Evolutionary conservation across 1,284 basidiomycete species (phyloP), one percentile per base, ranked within the genome.

Genomic region (Ceratobasidium sp.): DNA sequence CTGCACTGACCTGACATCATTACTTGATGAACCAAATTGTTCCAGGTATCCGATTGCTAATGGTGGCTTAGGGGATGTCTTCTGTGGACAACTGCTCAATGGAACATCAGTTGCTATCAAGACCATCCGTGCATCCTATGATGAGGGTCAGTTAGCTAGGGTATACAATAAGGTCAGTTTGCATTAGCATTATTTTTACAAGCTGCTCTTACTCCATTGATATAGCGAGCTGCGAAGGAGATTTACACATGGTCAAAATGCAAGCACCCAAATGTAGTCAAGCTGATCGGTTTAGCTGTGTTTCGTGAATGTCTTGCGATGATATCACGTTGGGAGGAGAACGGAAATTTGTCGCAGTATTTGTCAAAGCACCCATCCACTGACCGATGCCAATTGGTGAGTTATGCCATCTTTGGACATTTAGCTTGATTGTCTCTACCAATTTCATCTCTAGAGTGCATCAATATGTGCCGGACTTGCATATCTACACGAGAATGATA

Each of bases 1-100:
- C 88, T 62, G 59, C 42, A 16, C 1, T 7, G 29, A 62, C 33
- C 16, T 62, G 7, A 62, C 59, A 2, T 2, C 23, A 3, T 2
- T 39, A 5, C 46, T 62, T 13, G 47, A 62, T 14, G 9, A 19
- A 16, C 19, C 47, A 3, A 33, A 23, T 13, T 41, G 29, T 23
- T 36, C 11, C 13, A 19, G 41, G 16, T 33, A 33, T 2, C 30
- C 59, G 14, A 16, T 42, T 14, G 21, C 59, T 8, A 30, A 23
- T 16, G 60, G 60, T 16, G 50, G 50, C 7, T 66, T 41, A 23
- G 59, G 59, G 11, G 29, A 25, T 11, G 59, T 62, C 21, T 66
- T 30, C 13, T 1, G 9, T 6, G 60, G 33, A 1, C n/a, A 25
- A 8, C 33, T 66, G 23, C n/a, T 16, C 16, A n/a, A 46, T n/a